Evolutionary conservation across 257 asterid species (phyloP), one percentile per base, ranked within the genome.

Genomic region (Galeopsis tetrahit): DNA sequence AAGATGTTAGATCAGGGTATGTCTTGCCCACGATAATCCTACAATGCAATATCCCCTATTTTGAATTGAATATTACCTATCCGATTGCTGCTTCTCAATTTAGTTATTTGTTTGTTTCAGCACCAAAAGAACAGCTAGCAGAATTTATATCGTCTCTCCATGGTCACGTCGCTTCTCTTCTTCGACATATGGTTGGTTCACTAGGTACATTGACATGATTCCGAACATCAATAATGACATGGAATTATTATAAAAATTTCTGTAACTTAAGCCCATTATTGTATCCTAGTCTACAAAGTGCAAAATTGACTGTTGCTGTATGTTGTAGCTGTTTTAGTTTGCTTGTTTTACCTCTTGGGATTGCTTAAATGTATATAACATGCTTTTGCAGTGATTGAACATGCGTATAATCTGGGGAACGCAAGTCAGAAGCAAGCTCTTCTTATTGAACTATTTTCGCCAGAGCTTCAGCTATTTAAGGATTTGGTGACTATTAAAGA

Each of bases 171-270:
- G 91, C 91, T 69, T 5, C 94, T 65, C 94, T 90, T 74, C 96
- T 90, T 61, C 83, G 98, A 17, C 96, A 92, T 60, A 85, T 87
- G 94, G 99, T 89, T 65, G 99, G 97, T 68, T 94, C 99, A 62
- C 89, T 91, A 66, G 99, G 99, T 94, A 88, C 77, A 79, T 39
- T 68, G 6, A 63, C 66, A 34, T 13, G 15, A 38, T 42, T 79
- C 44, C 5, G n/a, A 48, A 40, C 31, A 59, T 75, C 58, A 49
- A 61, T 66, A 48, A 44, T 10, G 32, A 17, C 34, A 60, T 53
- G 55, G 64, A 35, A 21, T 55, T 74, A 10, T 61, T 63, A 9
- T 32, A 14, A 57, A 10, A 28, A 57, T 52, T 58, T 62, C 15
- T 44, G 34, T 17, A 44, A 28, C 46, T 10, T 64, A 14, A 28